Evolutionary conservation across 1,139 yeast genomes (phyloP).

Genomic region (Yamadazyma epiphylla): DNA sequence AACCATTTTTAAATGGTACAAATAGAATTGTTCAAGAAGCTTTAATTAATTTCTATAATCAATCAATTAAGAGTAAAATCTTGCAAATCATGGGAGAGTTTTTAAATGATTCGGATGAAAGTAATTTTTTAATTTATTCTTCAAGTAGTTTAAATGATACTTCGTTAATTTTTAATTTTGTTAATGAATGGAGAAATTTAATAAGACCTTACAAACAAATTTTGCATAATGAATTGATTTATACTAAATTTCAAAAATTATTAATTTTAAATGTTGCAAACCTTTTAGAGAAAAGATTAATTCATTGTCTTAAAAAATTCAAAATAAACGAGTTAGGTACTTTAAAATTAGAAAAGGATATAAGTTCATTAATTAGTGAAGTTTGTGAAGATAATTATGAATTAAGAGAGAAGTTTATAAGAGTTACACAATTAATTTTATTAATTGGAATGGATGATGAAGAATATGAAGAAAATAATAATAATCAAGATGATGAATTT

Average conservation of each 20-base stretch:
- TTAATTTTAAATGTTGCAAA: conserved; percentile 51
- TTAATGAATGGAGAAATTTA: conserved; percentile 59
- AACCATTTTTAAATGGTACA: conserved; percentile 37
- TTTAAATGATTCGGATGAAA: conserved; percentile 50
- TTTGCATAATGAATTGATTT: conserved; percentile 48
- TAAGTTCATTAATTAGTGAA: conserved; percentile 68
- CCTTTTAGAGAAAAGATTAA: conserved; percentile 63
- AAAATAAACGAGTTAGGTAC: conserved; percentile 79
- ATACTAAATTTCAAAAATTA: conserved; percentile 43
- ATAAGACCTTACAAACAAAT: conserved; percentile 62
- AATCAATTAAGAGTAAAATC: conserved; percentile 50
- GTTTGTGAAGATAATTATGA: conserved; percentile 61
- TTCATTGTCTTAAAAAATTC: conserved; percentile 56
- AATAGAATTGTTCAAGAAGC: conserved; percentile 51
- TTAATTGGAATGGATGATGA: conserved; percentile 83
- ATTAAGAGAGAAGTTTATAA: conserved; percentile 71
- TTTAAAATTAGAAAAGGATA: conserved; percentile 76
- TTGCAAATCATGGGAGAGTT: conserved; percentile 48
- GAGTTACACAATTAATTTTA: conserved; percentile 80
- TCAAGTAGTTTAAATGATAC: conserved; percentile 28
- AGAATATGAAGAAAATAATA: conserved; percentile 46
- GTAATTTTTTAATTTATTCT: conserved; percentile 31
- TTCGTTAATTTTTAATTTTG: conserved; percentile 39
- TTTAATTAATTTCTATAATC: conserved; percentile 54
- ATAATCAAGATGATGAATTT: conserved; percentile 35